Evolutionary conservation across 352 stramenopile genomes (phyloP).

Genomic region (Phytophthora boehmeriae): DNA sequence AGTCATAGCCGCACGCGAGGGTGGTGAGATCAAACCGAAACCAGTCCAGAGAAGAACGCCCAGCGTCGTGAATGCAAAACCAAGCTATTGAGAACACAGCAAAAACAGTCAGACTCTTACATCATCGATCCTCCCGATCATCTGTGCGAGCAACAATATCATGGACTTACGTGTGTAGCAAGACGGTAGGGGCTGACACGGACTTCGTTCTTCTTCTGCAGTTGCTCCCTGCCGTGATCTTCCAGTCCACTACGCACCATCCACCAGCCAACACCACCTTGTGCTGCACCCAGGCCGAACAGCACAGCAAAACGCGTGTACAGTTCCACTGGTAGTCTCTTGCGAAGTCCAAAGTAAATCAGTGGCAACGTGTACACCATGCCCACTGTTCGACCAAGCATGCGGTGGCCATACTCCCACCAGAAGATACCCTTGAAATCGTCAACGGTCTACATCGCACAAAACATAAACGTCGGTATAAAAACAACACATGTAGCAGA

Average conservation of each 20-base stretch:
- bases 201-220: constrained; percentile 92
- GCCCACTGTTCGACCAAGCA: constrained; percentile 96
- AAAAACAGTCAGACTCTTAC: not conserved
- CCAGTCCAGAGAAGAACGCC: constrained; percentile 95
- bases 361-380: constrained; percentile 93
- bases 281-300: constrained; percentile 68
- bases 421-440: constrained; percentile 99
- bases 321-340: constrained; percentile 76
- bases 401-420: constrained; percentile 97
- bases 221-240: constrained; percentile 86
- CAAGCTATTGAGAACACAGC: constrained; percentile 62
- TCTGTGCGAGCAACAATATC: not conserved
- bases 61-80: constrained; percentile 97
- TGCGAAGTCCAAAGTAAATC: constrained; percentile 92
- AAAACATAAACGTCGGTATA: constrained; percentile 2
- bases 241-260: constrained; percentile 99
- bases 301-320: constrained; percentile 70
- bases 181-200: constrained; percentile 97
- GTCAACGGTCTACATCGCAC: constrained; percentile 85
- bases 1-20: constrained; percentile 60
- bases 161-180: constrained; percentile 88
- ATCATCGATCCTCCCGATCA: constrained; percentile 2
- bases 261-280: constrained; percentile 97
- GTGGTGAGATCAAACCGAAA: constrained; percentile 87
- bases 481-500: constrained; percentile 2